Evolutionary conservation across 225 moss, liverwort and hornwort species (phyloP).

Genomic region (Bryum argenteum): DNA sequence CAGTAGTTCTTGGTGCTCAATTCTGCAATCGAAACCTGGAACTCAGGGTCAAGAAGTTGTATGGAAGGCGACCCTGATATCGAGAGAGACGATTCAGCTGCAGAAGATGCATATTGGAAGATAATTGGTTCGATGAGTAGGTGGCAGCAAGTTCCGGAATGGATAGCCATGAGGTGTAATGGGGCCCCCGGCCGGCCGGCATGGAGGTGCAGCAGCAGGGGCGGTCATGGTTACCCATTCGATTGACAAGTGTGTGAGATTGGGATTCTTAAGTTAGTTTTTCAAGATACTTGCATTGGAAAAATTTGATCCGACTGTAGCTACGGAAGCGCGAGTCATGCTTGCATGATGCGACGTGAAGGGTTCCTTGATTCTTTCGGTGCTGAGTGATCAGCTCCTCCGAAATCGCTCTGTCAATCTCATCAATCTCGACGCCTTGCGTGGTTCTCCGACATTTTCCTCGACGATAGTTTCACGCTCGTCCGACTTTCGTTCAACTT

Average conservation of each 20-base stretch:
- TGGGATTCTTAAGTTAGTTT: neutral
- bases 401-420: no score
- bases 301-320: neutral
- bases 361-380: no score
- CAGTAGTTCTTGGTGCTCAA: no score
- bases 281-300: neutral
- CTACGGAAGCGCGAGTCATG: neutral
- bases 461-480: no score
- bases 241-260: neutral
- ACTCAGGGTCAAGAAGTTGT: neutral
- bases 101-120: neutral
- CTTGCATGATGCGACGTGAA: no score
- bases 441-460: no score
- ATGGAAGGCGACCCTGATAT: no score
- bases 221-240: neutral
- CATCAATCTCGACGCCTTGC: no score
- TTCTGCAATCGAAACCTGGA: no score
- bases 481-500: no score
- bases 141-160: constrained; percentile 4
- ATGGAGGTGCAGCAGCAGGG: constrained; percentile 6
- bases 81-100: neutral
- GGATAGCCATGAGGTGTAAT: constrained; percentile 25
- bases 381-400: no score
- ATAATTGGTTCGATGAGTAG: neutral
- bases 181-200: constrained; percentile 6